Evolutionary conservation across 2,329 filamentous ascomycete genomes (phyloP).

Genomic region (Juglanconis sp.): DNA sequence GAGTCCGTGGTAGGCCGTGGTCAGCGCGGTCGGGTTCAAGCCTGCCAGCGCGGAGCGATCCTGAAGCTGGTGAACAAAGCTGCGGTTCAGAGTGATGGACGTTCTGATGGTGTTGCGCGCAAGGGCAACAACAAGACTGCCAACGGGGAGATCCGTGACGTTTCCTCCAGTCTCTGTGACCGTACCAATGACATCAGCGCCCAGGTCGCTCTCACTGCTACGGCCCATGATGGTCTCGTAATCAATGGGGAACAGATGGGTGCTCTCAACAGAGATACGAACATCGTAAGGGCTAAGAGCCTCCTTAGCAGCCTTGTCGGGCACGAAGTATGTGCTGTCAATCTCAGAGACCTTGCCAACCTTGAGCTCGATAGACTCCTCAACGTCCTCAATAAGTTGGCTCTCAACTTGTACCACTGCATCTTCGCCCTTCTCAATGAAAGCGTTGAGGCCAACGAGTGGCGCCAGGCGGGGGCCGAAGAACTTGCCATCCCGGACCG

Average conservation of each 20-base stretch:
- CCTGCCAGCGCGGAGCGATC: conserved; percentile 20
- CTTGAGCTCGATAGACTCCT: conserved; percentile 20
- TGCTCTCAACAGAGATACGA: conserved; percentile 36
- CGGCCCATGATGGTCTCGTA: conserved; percentile 32
- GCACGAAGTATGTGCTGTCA: conserved; percentile 20
- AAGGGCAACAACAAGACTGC: conserved; percentile 42
- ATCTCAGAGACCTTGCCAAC: conserved; percentile 4
- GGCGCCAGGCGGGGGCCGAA: conserved; percentile 44
- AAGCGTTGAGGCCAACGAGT: conserved; percentile 36
- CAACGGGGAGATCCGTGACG: conserved; percentile 30
- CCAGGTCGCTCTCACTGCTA: conserved; percentile 30
- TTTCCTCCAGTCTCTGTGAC: conserved; percentile 33
- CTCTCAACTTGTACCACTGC: conserved; percentile 1
- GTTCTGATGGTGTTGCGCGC: conserved; percentile 34
- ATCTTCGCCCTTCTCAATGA: conserved; percentile 36
- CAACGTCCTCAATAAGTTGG: not conserved
- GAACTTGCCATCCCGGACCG: conserved; percentile 33
- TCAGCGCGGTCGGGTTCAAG: conserved; percentile 35
- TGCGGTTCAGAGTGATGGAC: conserved; percentile 29
- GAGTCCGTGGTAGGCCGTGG: conserved; percentile 43
- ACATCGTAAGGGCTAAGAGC: conserved; percentile 32
- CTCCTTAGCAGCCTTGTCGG: conserved; percentile 8
- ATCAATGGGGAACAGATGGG: conserved; percentile 35
- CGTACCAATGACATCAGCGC: conserved; percentile 39
- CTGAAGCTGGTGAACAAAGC: conserved; percentile 31